A percentile compares a stretch with the other conserved stretches of the same genome.
Evolutionary conservation across 2,329 filamentous ascomycete genomes (phyloP).

Genomic region (Diaporthe citrichinensis): DNA sequence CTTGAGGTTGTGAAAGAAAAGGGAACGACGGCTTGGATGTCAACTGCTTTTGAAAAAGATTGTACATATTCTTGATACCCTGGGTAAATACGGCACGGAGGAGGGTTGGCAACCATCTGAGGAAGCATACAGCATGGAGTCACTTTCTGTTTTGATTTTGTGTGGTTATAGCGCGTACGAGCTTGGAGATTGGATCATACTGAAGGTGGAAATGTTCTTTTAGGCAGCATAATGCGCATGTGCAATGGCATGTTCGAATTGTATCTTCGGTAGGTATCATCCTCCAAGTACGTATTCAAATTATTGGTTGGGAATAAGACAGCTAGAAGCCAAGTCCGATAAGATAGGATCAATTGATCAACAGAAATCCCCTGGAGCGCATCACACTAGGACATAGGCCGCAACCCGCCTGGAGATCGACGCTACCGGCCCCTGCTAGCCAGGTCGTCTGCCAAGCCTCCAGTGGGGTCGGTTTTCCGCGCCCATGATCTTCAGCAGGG

Average conservation of each 20-base stretch:
- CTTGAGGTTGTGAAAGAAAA: too few species aligned
- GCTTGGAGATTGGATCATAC: not conserved
- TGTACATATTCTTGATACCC: conserved; percentile 40
- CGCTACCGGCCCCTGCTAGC: not conserved
- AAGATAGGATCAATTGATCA: not conserved
- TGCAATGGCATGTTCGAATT: not conserved
- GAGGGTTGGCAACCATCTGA: not conserved
- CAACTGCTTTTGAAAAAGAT: not conserved
- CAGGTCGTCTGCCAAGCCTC: not conserved
- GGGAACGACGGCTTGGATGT: not conserved
- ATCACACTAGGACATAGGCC: not conserved
- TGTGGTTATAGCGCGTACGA: not conserved
- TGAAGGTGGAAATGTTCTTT: not conserved
- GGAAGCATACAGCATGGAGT: conserved; percentile 29
- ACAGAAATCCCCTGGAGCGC: not conserved
- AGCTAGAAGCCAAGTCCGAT: not conserved
- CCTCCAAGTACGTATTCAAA: not conserved
- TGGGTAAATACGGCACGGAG: conserved; percentile 33
- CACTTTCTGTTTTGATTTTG: not conserved
- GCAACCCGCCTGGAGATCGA: conserved; percentile 1
- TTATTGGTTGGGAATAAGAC: not conserved
- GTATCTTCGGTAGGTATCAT: not conserved
- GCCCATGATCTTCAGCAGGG: conserved; percentile 7
- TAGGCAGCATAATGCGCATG: not conserved
- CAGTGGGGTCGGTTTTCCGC: not conserved